These are phyloP conservation scores for Pseudozyma sp. DNA, from an alignment of 1,284 basidiomycete genomes.

Conservation along the genomic window DNA sequence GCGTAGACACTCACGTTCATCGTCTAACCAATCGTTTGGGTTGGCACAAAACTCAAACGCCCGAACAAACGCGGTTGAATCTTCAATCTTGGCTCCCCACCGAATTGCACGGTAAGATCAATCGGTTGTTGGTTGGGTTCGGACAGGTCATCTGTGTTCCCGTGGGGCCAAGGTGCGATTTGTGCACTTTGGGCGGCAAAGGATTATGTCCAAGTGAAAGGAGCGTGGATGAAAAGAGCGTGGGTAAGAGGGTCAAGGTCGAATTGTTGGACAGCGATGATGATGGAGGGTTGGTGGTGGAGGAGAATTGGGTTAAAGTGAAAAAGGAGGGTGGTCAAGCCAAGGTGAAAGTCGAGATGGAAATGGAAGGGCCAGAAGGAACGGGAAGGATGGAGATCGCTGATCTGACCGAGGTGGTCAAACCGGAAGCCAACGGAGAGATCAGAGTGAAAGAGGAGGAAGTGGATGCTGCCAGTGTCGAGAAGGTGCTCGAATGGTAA, in stretches of 20 bases:
- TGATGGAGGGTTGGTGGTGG: not conserved
- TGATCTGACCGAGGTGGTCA: slow-evolving; percentile 3
- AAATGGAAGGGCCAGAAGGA: slow-evolving; percentile 13
- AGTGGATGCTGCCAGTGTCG: slow-evolving; percentile 8
- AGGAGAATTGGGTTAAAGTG: slow-evolving; percentile 26
- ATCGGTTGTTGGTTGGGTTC: slow-evolving; percentile 66
- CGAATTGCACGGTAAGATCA: slow-evolving; percentile 58
- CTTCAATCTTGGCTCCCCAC: slow-evolving; percentile 65
- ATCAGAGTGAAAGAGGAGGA: not conserved
- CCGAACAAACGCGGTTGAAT: slow-evolving; percentile 79
- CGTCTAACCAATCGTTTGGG: slow-evolving; percentile 90
- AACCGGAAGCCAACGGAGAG: no score
- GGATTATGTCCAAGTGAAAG: slow-evolving; percentile 59
- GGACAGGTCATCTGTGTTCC: slow-evolving; percentile 86
- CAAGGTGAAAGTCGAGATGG: slow-evolving; percentile 37
- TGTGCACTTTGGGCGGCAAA: slow-evolving; percentile 52
- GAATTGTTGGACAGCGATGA: slow-evolving; percentile 27
- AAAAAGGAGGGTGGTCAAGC: not conserved
- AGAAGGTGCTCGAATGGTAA: slow-evolving; percentile 39
- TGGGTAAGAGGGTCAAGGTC: slow-evolving; percentile 46
- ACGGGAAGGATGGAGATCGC: slow-evolving; percentile 2
- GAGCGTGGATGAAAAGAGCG: slow-evolving; percentile 48
- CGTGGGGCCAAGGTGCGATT: slow-evolving; percentile 82
- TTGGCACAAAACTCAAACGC: slow-evolving; percentile 90
- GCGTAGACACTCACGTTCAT: slow-evolving; percentile 96